Base-by-base conservation (phyloP, 148 eudicot genomes). In the Talinum fruticosum region DNA sequence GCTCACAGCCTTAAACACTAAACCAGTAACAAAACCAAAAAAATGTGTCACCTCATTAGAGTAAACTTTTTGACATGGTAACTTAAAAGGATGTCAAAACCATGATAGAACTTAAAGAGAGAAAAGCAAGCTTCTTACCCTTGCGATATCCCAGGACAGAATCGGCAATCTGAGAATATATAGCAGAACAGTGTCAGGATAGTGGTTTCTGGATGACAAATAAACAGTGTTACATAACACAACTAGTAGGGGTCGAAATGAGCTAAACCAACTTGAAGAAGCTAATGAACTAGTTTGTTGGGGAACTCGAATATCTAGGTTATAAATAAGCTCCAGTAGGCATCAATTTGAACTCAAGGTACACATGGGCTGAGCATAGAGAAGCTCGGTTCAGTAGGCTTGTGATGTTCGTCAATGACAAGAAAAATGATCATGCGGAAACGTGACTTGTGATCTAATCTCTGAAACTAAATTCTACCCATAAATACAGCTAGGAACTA, bases 141-240 rank as follows among this genome's bases (percentile, higher is more conserved):
- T 70, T 78, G 47, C 10, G 53, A 33, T 41, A 23, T 35, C 75
- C 32, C 29, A 78, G 57, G 26, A 69, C 68, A 37, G 62, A 69
- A 51, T 78, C 57, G 28, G 80, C 34, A 57, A 70, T 28, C 80
- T 78, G 80, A 37, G 12, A 78, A 78, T 19, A 57, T 53, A 78
- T 36, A 33, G 36, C 66, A 78, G 57, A 76, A 77, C 34, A 33
- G 49, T 28, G 73, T 77, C 66, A 77, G 28, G 37, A 77, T 19
- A 37, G 18, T 35, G 36, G 54, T 34, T 36, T 35, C n/a, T 26
- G 32, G 45, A 35, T 29, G 54, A 53, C 10, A 54, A 36, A 4
- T 29, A 30, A 51, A 35, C 30, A 18, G 30, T n/a, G 14, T 28
- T 54, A 69, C 80, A 77, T 36, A 32, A 53, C 37, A 68, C n/a